Conservation (phyloP, 176 grass and related monocot genomes). For the Luzula sylvatica region DNA sequence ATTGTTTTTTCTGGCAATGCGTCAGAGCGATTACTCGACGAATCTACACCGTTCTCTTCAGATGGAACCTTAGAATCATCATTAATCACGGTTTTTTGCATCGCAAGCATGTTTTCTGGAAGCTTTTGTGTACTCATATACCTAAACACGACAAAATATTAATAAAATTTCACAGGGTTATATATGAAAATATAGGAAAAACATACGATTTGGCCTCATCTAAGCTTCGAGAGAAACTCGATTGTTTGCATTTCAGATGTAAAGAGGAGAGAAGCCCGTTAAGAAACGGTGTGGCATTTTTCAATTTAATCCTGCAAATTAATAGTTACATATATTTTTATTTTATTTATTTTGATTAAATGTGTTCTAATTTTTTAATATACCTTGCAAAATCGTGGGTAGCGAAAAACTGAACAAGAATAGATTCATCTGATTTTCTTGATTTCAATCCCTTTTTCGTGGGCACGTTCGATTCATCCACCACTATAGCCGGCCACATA, state of each 20-base stretch:
- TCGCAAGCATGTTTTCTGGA: conserved; percentile 74
- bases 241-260: conserved; percentile 97
- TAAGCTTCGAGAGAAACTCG: conserved; percentile 68
- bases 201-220: conserved; percentile 96
- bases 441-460: conserved; percentile 48
- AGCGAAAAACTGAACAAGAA: conserved; percentile 94
- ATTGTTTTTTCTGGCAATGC: conserved; percentile 26
- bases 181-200: conserved; percentile 4
- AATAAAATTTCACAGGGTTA: conserved; percentile 4
- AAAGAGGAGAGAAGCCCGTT: conserved; percentile 84
- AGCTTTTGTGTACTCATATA: conserved; percentile 75
- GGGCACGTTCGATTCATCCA: conserved; percentile 68
- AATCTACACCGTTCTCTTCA: conserved; percentile 31
- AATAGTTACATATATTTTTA: not conserved
- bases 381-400: conserved; percentile 99
- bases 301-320: conserved; percentile 67
- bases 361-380: conserved; percentile 10
- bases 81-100: conserved; percentile 44
- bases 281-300: conserved; percentile 72
- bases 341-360: not conserved
- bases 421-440: conserved; percentile 44
- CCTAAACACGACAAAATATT: conserved; percentile 29
- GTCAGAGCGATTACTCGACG: conserved; percentile 52
- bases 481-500: conserved; percentile 94
- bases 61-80: conserved; percentile 40